These are phyloP conservation scores for Rhizopus stolonifer DNA, from an alignment of 371 early-diverging fungal genomes.

Conservation along the genomic window DNA sequence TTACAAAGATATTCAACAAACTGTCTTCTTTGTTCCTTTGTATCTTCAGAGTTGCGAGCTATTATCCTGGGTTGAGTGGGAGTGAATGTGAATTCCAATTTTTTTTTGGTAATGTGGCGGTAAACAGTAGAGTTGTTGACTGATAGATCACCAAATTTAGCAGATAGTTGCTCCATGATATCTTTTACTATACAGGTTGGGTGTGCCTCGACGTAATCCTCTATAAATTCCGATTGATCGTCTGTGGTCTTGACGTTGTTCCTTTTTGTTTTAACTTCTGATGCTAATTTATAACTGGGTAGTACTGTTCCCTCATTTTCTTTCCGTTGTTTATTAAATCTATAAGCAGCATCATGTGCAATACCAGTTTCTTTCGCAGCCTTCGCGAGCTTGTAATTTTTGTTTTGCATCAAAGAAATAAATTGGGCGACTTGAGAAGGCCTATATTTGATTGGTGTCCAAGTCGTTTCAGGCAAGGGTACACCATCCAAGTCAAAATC, in stretches of 20 bases:
- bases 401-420: too few species aligned
- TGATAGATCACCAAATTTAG: conserved; percentile 8
- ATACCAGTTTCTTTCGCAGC: too few species aligned
- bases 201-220: conserved; percentile 5
- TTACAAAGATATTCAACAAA: background rate
- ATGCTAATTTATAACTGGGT: conserved; percentile 14
- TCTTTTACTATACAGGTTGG: conserved; percentile 15
- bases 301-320: conserved; percentile 17
- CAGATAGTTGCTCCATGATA: conserved; percentile 3
- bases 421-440: too few species aligned
- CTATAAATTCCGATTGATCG: conserved; percentile 5
- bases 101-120: too few species aligned
- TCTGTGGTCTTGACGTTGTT: too few species aligned
- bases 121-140: background rate
- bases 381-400: too few species aligned
- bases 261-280: conserved; percentile 16
- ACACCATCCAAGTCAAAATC: too few species aligned
- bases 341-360: too few species aligned
- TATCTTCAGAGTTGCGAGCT: conserved; percentile 5
- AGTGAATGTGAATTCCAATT: too few species aligned
- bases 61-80: background rate
- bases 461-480: too few species aligned
- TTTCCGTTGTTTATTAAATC: conserved; percentile 11
- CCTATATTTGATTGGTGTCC: too few species aligned
- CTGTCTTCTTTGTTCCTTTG: background rate